Evolutionary conservation across 2,329 filamentous ascomycete species (phyloP), one percentile per base, ranked within the genome.

Genomic region (Thielaviopsis euricoi): DNA sequence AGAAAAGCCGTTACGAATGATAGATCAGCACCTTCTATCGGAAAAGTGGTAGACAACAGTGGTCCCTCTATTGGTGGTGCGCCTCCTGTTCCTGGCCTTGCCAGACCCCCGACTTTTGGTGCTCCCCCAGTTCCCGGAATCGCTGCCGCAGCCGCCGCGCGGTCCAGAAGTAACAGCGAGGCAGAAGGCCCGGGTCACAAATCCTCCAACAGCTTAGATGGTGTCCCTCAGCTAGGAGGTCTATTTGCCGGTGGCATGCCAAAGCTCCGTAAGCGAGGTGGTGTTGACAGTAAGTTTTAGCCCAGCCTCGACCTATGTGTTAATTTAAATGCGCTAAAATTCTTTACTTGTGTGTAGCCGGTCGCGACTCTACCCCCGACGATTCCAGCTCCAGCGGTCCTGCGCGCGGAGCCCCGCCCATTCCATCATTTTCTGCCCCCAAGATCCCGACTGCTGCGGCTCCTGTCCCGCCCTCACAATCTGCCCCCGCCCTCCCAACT

Each of bases 221-320:
- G 81, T 21, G 81, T 87, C 53, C 89, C 89, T 12, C 91, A 96
- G 68, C 71, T 97, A 12, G 91, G 76, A 29, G 93, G 93, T 1
- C 70, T 98, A 25, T 95, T 98, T 67, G 89, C 87, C 1, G 90
- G 89, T 40, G 93, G 91, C 43, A 97, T 97, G 81, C 93, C 93
- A 2, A 97, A 96, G 73, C 69, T 98, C 66, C 87, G 87, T 69
- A 96, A 94, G 74, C 86, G 89, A 58, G 90, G 87, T 53, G 86
- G 86, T 46, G 75, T 91, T 60, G 79, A 89, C 69, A 91, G 61
- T 62, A 61, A 58, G 58, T 55, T 48, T 26, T 12, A 19, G 6
- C n/a, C n/a, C 22, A 12, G 29, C 23, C 17, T 19, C 22, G 15
- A 43, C 23, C 17, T 19, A 37, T 21, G 23, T 26, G 6, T 4